Conservation (phyloP, 2,329 filamentous ascomycete species). For the Furcasterigmium sp. region DNA sequence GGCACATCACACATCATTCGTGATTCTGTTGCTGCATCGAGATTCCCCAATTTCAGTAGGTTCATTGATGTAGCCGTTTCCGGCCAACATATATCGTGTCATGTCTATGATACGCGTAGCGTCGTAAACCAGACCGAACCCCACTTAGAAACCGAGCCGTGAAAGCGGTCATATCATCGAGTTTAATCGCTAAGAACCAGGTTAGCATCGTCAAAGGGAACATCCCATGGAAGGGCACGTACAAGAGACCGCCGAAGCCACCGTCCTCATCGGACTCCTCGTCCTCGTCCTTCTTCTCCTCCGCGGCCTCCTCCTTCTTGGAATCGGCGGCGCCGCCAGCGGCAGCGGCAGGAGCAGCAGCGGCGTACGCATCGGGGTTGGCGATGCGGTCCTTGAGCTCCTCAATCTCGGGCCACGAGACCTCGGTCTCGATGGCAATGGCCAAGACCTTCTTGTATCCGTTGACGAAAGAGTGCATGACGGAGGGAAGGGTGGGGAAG, state of each 20-base stretch:
- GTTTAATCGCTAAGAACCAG: slow-evolving; percentile 44
- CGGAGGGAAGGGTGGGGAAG: slow-evolving; percentile 93
- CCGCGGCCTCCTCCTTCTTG: slow-evolving; percentile 54
- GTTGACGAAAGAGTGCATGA: slow-evolving; percentile 97
- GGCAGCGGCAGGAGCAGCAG: slow-evolving; percentile 68
- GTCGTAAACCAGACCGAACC: slow-evolving; percentile 40
- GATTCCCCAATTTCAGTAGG: neutral
- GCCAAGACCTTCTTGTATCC: slow-evolving; percentile 94
- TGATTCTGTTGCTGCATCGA: too few relatives aligned
- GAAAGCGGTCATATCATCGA: slow-evolving; percentile 29
- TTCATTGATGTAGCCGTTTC: neutral
- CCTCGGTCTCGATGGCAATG: slow-evolving; percentile 84
- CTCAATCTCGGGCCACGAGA: slow-evolving; percentile 92
- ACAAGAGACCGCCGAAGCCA: slow-evolving; percentile 81
- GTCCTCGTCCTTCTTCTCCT: slow-evolving; percentile 64
- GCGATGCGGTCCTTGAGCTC: slow-evolving; percentile 99
- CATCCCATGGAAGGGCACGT: slow-evolving; percentile 22
- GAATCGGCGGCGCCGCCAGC: slow-evolving; percentile 47
- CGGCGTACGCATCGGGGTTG: slow-evolving; percentile 95
- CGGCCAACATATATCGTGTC: neutral
- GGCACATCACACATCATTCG: slow-evolving; percentile 10
- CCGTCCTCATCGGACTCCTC: slow-evolving; percentile 61
- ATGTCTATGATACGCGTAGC: slow-evolving; percentile 14
- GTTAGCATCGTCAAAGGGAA: slow-evolving; percentile 28
- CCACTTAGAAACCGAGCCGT: slow-evolving; percentile 33